phyloP scores from a whole-genome alignment of 2,329 filamentous ascomycete genomes.

The Penicillium freii region DNA sequence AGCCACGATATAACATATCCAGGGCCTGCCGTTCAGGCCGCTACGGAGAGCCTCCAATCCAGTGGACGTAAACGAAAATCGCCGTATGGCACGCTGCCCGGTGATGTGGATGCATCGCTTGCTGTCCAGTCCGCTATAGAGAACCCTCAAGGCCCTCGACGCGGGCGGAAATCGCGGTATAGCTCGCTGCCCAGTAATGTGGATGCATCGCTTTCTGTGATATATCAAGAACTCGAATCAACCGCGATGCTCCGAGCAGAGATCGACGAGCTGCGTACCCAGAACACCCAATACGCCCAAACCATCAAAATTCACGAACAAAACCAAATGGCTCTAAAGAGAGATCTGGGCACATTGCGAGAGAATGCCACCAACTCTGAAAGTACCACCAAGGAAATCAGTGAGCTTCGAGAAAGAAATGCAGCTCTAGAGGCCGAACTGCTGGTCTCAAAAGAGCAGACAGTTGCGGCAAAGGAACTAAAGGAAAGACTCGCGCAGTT shows the following conservation, averaged over 20 bases:
- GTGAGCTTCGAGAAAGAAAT: not conserved
- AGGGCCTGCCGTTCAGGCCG: not conserved
- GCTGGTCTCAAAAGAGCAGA: not conserved
- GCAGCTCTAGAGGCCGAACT: too few species aligned
- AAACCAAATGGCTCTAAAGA: not conserved
- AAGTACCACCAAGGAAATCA: not conserved
- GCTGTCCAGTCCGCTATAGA: not conserved
- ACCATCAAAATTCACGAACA: not conserved
- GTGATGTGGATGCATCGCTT: not conserved
- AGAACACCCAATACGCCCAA: not conserved
- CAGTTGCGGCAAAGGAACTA: not conserved
- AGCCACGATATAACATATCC: not conserved
- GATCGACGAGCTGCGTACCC: not conserved
- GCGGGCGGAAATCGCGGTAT: too few species aligned
- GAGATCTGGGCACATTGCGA: not conserved
- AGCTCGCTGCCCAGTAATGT: too few species aligned
- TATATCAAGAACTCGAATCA: not conserved
- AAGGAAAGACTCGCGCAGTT: not conserved
- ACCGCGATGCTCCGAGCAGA: not conserved
- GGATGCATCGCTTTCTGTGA: too few species aligned
- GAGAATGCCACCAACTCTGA: not conserved
- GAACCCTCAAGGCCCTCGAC: too few species aligned
- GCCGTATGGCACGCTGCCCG: not conserved
- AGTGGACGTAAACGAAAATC: not conserved
- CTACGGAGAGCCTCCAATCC: not conserved